Percentiles rank a stretch among this genome's conserved stretches.
These are phyloP conservation scores for Solanum sitiens DNA, from an alignment of 257 asterid genomes.

Conservation along the genomic window DNA sequence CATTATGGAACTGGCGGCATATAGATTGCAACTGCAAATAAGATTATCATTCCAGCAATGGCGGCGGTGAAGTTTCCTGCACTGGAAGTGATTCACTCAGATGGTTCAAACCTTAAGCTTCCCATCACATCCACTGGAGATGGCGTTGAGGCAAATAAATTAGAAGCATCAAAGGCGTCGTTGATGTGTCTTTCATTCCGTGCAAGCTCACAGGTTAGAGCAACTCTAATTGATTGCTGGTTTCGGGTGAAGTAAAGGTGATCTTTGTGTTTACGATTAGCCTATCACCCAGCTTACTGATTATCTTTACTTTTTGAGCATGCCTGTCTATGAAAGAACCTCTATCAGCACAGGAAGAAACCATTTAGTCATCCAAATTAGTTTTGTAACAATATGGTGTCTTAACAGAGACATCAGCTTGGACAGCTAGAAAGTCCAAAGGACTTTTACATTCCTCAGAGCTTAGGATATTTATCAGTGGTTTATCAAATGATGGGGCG, in stretches of 20 bases:
- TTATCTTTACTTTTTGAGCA: background rate
- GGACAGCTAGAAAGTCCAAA: background rate
- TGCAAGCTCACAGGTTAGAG: slow-evolving; percentile 54
- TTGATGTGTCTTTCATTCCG: slow-evolving; percentile 77
- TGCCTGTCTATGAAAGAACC: background rate
- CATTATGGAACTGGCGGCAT: background rate
- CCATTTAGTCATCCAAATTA: background rate
- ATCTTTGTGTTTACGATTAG: background rate
- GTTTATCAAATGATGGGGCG: background rate
- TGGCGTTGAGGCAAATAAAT: slow-evolving; percentile 9
- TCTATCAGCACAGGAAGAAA: background rate
- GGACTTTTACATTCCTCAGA: background rate
- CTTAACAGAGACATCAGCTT: background rate
- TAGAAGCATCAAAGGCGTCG: slow-evolving; percentile 43
- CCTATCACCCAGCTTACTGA: background rate
- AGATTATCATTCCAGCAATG: slow-evolving; percentile 53
- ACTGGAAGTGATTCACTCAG: slow-evolving; percentile 43
- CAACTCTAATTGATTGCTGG: background rate
- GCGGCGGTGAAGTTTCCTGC: slow-evolving; percentile 79
- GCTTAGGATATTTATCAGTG: background rate
- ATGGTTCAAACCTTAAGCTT: slow-evolving; percentile 49
- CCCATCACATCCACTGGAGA: slow-evolving; percentile 33
- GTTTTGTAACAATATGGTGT: background rate
- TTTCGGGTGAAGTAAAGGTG: background rate
- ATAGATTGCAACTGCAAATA: slow-evolving; percentile 74